Conservation (phyloP, 2,329 filamentous ascomycete genomes). For the Decorospora gaudefroyi region DNA sequence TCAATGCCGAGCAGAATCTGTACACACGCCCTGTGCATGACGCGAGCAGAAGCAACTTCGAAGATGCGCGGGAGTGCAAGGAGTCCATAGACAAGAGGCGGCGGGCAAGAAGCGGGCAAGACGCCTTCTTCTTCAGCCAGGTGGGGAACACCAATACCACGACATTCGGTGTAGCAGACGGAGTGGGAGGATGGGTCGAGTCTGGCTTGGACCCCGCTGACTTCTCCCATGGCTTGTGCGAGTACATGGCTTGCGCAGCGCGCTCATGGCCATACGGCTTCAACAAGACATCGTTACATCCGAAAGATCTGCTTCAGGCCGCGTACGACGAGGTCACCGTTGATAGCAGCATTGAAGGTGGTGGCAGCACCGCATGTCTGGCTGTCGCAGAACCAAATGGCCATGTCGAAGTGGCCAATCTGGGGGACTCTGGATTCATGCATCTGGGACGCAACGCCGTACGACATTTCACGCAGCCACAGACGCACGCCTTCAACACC, state of each 20-base stretch:
- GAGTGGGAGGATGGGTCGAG: conserved; percentile 93
- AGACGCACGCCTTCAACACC: conserved; percentile 97
- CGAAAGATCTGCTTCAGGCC: conserved; percentile 74
- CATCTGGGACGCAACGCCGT: conserved; percentile 85
- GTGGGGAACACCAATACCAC: conserved; percentile 73
- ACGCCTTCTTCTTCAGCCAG: conserved; percentile 88
- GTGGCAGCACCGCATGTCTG: conserved; percentile 92
- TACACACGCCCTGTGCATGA: conserved; percentile 43
- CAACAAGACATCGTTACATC: conserved; percentile 55
- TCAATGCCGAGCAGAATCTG: conserved; percentile 45
- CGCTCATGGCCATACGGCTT: conserved; percentile 58
- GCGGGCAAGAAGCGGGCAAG: conserved; percentile 82
- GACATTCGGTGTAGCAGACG: conserved; percentile 88
- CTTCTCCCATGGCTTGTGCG: conserved; percentile 91
- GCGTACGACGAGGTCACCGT: conserved; percentile 82
- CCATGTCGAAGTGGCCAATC: conserved; percentile 82
- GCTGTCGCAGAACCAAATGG: conserved; percentile 75
- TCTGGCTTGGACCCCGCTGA: conserved; percentile 92
- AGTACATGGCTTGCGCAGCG: conserved; percentile 84
- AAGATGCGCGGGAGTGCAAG: conserved; percentile 39
- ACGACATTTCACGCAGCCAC: conserved; percentile 78
- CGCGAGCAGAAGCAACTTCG: conserved; percentile 29
- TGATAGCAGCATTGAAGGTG: conserved; percentile 74
- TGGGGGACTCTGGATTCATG: conserved; percentile 93
- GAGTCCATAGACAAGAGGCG: conserved; percentile 57